phyloP scores from a whole-genome alignment of 495 filamentous ascomycete genomes.

The Aspergillus leporis region DNA sequence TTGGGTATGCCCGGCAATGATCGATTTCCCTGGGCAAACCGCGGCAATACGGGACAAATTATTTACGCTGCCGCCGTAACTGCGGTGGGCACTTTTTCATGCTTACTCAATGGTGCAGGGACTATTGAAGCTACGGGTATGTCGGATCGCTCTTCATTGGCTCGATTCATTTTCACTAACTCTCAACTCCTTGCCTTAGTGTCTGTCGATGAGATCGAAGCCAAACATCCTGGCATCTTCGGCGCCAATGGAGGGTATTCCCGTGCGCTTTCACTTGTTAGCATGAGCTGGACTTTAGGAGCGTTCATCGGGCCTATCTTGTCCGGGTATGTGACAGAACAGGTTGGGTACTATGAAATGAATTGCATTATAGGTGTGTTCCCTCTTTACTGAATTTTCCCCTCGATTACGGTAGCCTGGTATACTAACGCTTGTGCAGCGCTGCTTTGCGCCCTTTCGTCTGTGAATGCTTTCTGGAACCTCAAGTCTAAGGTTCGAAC shows the following conservation, averaged over 20 bases:
- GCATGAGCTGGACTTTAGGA: conserved; percentile 31
- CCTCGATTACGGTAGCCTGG: not conserved
- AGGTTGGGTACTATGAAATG: conserved; percentile 32
- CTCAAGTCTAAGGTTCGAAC: not conserved
- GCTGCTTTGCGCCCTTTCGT: conserved; percentile 11
- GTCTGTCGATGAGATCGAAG: conserved; percentile 24
- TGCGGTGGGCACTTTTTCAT: conserved; percentile 14
- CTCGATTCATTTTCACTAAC: not conserved
- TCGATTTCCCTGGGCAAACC: conserved; percentile 20
- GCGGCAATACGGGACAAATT: conserved; percentile 6
- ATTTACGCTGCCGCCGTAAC: conserved; percentile 19
- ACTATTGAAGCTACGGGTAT: conserved; percentile 27
- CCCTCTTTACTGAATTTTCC: conserved; percentile 1
- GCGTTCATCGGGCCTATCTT: conserved; percentile 34
- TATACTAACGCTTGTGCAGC: conserved; percentile 8
- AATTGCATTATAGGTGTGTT: conserved; percentile 25
- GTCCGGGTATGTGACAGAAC: conserved; percentile 29
- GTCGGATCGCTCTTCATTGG: conserved; percentile 6
- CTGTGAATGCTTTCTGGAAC: conserved; percentile 9
- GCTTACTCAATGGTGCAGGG: conserved; percentile 25
- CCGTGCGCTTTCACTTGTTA: conserved; percentile 28
- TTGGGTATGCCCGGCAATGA: conserved; percentile 25
- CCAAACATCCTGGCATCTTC: conserved; percentile 23
- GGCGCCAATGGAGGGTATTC: conserved; percentile 30
- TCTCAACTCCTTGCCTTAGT: conserved; percentile 7